Evolutionary conservation across 495 filamentous ascomycete genomes (phyloP), one percentile per base, ranked within the genome.

Genomic region (Neurospora sp.): DNA sequence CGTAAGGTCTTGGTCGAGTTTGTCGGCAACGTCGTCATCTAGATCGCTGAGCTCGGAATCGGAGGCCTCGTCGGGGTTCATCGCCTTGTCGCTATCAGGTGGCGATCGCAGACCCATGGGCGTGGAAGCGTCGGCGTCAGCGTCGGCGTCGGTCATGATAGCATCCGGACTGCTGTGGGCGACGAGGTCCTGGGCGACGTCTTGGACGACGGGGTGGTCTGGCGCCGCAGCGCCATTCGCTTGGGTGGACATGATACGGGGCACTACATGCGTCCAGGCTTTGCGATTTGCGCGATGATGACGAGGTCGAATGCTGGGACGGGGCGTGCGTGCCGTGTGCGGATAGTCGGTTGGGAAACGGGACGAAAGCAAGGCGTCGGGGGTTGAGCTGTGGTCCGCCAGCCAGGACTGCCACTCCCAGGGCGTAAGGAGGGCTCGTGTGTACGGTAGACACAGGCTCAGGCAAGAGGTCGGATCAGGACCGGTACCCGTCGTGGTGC

Each of bases 1-100:
- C 40, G 74, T 74, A 59, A 71, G 71, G 54, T 66, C 54, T 66
- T 66, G 54, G 40, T 77, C 75, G 17, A 81, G 75, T 73, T 81
- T 80, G 40, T 79, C 70, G 73, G 79, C 79, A 42, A 84, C 76
- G 28, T 79, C 82, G 72, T 84, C 84, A 73, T 89, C 87, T 72
- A 89, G 79, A 54, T 89, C 87, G 81, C 86, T 88, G 59, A 89
- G 77, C 72, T 89, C 87, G 70, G 86, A 88, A 75, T 88, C 86
- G 80, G 84, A 87, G 69, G 76, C 80, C 54, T 66, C 54, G 72
- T 86, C 84, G 72, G 81, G 78, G 76, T 84, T 85, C 81, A 83
- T 80, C 70, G 84, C 84, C 78, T 80, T 81, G 78, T 86, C 85
- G 78, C 84, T 86, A 73, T 86, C 85, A 69, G 85, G 85, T 66